These are phyloP conservation scores for Excoecaria agallocha DNA, from an alignment of 345 rosid species.

Conservation along the genomic window DNA sequence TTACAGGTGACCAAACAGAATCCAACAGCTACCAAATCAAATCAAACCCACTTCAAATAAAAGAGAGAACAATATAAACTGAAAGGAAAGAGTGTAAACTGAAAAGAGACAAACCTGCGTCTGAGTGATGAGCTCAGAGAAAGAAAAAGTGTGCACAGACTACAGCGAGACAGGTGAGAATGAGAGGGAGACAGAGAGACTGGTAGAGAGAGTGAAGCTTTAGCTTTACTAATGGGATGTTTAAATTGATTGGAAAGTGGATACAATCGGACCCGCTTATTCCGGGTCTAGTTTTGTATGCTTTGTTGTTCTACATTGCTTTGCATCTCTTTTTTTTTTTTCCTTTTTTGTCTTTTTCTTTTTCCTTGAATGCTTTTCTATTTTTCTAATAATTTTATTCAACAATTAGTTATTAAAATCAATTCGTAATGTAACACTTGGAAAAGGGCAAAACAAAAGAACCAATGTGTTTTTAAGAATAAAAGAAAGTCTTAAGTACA, in stretches of 20 bases:
- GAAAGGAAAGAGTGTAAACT: neutral
- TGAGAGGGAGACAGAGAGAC: neutral
- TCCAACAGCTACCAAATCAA: neutral
- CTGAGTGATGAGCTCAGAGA: neutral
- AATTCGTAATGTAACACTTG: too few relatives aligned
- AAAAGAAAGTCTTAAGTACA: too few relatives aligned
- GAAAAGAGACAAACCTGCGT: conserved; percentile 9
- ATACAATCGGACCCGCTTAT: conserved; percentile 1
- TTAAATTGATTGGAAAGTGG: neutral
- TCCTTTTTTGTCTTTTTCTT: neutral
- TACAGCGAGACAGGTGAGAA: neutral
- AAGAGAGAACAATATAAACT: too few relatives aligned
- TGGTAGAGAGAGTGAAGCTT: neutral
- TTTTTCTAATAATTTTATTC: neutral
- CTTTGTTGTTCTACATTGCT: neutral
- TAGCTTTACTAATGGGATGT: neutral
- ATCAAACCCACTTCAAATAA: neutral
- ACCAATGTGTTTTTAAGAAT: too few relatives aligned
- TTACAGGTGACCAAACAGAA: neutral
- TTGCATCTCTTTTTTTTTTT: conserved; percentile 1
- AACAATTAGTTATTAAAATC: neutral
- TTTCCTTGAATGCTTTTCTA: neutral
- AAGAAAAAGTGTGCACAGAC: neutral
- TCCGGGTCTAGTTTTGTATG: neutral
- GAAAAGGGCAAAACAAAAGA: too few relatives aligned